Evolutionary conservation across 305 asterid genomes (phyloP).

Genomic region (Fraxinus velutina): DNA sequence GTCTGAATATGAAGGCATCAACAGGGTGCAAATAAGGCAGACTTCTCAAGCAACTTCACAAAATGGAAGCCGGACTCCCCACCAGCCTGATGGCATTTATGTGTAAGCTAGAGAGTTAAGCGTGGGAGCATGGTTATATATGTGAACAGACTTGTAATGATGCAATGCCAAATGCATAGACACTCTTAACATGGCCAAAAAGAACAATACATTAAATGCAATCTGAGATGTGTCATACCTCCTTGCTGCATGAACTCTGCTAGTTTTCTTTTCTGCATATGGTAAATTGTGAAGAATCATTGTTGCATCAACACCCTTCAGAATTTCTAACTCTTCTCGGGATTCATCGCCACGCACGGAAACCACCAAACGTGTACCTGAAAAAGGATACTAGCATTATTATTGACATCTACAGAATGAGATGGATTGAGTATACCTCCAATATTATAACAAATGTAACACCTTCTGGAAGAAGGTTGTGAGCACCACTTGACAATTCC

Average conservation of each 20-base stretch:
- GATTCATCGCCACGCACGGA: constrained; percentile 88
- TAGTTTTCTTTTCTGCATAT: constrained; percentile 62
- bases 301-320: constrained; percentile 65
- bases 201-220: background rate
- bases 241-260: constrained; percentile 97
- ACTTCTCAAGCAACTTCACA: background rate
- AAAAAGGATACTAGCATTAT: constrained; percentile 23
- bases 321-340: constrained; percentile 61
- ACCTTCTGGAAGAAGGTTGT: constrained; percentile 93
- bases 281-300: constrained; percentile 87
- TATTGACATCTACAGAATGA: background rate
- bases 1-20: background rate
- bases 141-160: background rate
- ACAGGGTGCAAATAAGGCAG: background rate
- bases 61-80: background rate
- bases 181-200: background rate
- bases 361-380: constrained; percentile 82
- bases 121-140: background rate
- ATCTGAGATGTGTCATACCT: constrained; percentile 41
- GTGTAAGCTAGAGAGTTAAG: background rate
- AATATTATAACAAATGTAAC: constrained; percentile 9
- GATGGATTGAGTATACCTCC: background rate
- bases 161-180: background rate
- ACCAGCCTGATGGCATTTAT: background rate
- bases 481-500: constrained; percentile 81